Conservation (phyloP, 371 early-diverging fungal species). For the Mucor circinelloides region DNA sequence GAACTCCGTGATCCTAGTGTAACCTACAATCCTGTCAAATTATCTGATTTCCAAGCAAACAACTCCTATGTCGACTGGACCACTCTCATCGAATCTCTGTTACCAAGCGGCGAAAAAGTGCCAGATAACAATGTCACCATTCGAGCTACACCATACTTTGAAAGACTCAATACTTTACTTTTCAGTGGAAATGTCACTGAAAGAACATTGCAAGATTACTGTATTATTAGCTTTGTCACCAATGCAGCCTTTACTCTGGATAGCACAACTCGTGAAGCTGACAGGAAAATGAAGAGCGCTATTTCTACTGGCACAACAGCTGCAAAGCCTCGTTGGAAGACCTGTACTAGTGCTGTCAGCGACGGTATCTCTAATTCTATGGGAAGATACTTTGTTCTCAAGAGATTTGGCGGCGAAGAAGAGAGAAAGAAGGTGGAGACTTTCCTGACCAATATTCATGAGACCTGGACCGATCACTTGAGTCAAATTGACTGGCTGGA, state of each 20-base stretch:
- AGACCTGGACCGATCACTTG: constrained; percentile 45
- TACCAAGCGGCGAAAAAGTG: background rate
- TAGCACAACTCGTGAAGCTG: constrained; percentile 14
- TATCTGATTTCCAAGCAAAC: constrained; percentile 35
- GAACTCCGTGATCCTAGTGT: constrained; percentile 50
- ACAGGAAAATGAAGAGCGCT: constrained; percentile 15
- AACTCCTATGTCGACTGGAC: constrained; percentile 43
- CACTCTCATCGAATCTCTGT: background rate
- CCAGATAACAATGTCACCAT: constrained; percentile 5
- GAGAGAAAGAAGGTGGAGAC: constrained; percentile 24
- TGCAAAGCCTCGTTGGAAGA: constrained; percentile 49
- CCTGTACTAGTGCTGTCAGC: constrained; percentile 49
- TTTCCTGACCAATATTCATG: constrained; percentile 38
- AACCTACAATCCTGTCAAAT: constrained; percentile 53
- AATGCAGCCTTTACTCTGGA: constrained; percentile 16
- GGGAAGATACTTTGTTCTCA: constrained; percentile 56
- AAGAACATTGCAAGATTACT: constrained; percentile 16
- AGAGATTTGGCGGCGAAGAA: constrained; percentile 42
- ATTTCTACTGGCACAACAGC: constrained; percentile 33
- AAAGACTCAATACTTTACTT: constrained; percentile 4
- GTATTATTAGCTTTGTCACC: constrained; percentile 8
- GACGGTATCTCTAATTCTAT: constrained; percentile 44
- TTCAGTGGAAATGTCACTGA: background rate
- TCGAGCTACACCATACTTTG: constrained; percentile 11
- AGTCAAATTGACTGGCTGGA: constrained; percentile 60